Base-by-base conservation (phyloP, 1,284 basidiomycete genomes). In the Stygiomarasmius scandens region DNA sequence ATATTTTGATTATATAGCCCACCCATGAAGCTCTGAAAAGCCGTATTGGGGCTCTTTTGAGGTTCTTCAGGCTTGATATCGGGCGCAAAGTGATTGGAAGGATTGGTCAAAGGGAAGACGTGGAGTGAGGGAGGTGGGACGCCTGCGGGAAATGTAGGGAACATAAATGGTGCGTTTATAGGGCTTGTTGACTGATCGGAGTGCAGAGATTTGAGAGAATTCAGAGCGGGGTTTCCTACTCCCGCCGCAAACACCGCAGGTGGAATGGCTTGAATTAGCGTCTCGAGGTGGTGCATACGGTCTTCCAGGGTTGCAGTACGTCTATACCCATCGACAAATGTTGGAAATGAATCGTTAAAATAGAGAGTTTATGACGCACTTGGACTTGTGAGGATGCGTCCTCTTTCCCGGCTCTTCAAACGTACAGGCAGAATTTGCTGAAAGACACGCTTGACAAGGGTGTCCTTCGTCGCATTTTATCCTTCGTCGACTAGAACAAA, bases 391-490 rank as follows among this genome's bases (percentile, higher is more conserved):
- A 34, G 90, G 87, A 67, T 91, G 89, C 0, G 86, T 88, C 59
- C 90, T 78, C 74, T 92, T 92, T 2, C 90, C 89, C 2, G 89
- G 87, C 71, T 92, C 90, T 70, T 92, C 90, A 64, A 92, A 92
- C 0, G 90, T 92, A 63, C 90, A 92, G 10, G 88, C 74, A 3
- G 90, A 90, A 64, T 80, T 88, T 16, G 90, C 88, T 3, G 87
- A 85, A 20, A 91, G 71, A 71, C 90, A 92, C 10, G 90, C 89
- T 73, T 92, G 89, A 69, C 90, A 92, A 41, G 90, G 90, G 64
- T 91, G 89, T 0, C 90, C 90, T 69, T 92, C 90, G 65, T 92
- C 90, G 68, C 90, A 92, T 66, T 90, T 90, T 69, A 92, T 92
- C 65, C 90, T 77, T 65, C 89, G 77, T 57, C 89, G 86, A 32